These are phyloP conservation scores for Ottelia alismoides DNA, from an alignment of 106 monocot species.

Conservation along the genomic window DNA sequence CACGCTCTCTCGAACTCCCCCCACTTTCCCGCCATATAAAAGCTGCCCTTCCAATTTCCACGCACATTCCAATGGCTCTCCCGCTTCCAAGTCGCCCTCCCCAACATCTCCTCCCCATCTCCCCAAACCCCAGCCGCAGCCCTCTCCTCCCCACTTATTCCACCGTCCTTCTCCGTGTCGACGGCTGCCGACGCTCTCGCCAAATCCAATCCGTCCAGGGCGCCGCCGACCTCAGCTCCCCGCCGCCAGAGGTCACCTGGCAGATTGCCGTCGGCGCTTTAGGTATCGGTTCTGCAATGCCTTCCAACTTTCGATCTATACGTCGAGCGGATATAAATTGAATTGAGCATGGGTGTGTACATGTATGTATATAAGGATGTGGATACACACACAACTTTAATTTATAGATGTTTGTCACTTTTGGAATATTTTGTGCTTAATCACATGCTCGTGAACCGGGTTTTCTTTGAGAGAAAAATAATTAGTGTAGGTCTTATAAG, in stretches of 20 bases:
- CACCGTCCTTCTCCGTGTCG: background rate
- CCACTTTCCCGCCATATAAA: too few species aligned
- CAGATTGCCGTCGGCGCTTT: slow-evolving; percentile 60
- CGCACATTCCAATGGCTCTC: background rate
- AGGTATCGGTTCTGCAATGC: too few species aligned
- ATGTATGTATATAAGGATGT: too few species aligned
- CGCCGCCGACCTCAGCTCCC: slow-evolving; percentile 12
- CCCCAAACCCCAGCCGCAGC: background rate
- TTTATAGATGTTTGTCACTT: background rate
- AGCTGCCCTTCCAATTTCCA: too few species aligned
- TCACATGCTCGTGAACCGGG: background rate
- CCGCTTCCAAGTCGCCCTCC: background rate
- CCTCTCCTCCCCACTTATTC: background rate
- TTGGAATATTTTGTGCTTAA: slow-evolving; percentile 4
- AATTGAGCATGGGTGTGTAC: too few species aligned
- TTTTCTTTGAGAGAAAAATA: background rate
- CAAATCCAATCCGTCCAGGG: slow-evolving; percentile 25
- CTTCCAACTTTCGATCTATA: too few species aligned
- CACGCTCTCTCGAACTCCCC: too few species aligned
- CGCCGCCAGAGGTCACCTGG: slow-evolving; percentile 54
- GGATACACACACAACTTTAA: too few species aligned
- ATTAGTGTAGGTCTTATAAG: too few species aligned
- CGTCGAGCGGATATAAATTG: too few species aligned
- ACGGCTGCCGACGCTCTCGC: background rate
- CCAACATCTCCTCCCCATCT: background rate